Conservation (phyloP, 2,329 filamentous ascomycete genomes). For the Pseudogymnoascus sp. region DNA sequence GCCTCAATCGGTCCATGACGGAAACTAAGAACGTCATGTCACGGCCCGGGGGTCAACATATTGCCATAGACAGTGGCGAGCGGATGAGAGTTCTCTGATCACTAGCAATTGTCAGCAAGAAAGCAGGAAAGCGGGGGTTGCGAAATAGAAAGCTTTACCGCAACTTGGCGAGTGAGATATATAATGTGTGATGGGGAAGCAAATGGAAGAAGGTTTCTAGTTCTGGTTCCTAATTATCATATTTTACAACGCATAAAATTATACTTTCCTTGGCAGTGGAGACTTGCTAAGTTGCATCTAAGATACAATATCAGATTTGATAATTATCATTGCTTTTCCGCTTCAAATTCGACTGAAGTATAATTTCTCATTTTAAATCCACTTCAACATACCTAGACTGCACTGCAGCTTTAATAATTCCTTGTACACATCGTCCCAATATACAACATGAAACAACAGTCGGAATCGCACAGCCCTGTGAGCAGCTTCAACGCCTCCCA, state of each 20-base stretch:
- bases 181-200: neutral
- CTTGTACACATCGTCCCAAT: neutral
- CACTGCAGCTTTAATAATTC: neutral
- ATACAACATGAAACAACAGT: neutral
- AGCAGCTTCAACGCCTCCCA: neutral
- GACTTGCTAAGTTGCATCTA: neutral
- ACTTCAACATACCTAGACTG: neutral
- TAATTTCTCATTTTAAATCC: neutral
- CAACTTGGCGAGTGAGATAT: neutral
- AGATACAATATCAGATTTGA: neutral
- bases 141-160: neutral
- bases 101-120: neutral
- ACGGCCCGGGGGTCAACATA: slow-evolving; percentile 1
- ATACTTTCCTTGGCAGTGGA: neutral
- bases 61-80: neutral
- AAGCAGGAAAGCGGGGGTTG: slow-evolving; percentile 2
- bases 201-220: neutral
- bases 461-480: slow-evolving; percentile 1
- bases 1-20: neutral
- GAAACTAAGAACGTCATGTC: neutral
- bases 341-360: neutral
- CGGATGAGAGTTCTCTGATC: neutral
- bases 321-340: neutral
- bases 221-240: neutral
- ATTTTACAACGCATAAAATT: neutral